These are phyloP conservation scores for Rhynchospora pubera DNA, from an alignment of 176 grass and related monocot species.

Conservation along the genomic window DNA sequence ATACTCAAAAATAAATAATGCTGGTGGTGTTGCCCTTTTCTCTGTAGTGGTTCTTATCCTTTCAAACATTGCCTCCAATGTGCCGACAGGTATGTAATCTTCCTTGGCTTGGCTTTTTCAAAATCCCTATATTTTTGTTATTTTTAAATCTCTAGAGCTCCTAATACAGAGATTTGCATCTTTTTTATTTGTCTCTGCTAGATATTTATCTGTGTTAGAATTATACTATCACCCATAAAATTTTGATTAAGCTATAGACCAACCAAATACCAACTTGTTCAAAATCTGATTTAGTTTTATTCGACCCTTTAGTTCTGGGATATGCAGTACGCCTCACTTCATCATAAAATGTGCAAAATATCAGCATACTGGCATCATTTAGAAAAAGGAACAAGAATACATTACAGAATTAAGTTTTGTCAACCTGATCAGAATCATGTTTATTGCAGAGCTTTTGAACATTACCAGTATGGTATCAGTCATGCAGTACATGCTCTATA, in stretches of 20 bases:
- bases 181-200: not conserved
- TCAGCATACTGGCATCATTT: not conserved
- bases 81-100: constrained; percentile 64
- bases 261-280: not conserved
- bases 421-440: not conserved
- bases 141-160: not conserved
- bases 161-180: not conserved
- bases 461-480: not conserved
- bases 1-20: constrained; percentile 54
- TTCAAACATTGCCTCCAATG: constrained; percentile 94
- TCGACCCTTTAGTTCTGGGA: not conserved
- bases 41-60: constrained; percentile 69
- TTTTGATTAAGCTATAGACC: not conserved
- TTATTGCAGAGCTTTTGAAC: too few species aligned
- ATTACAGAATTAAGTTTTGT: not conserved
- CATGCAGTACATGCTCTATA: not conserved
- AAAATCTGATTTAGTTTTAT: not conserved
- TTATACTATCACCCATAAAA: not conserved
- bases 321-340: not conserved
- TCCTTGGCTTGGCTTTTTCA: not conserved
- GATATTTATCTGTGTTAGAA: not conserved
- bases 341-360: not conserved
- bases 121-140: not conserved
- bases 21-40: constrained; percentile 51
- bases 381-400: not conserved